phyloP scores from a whole-genome alignment of 2,329 filamentous ascomycete species.

The Alternaria arbusti region DNA sequence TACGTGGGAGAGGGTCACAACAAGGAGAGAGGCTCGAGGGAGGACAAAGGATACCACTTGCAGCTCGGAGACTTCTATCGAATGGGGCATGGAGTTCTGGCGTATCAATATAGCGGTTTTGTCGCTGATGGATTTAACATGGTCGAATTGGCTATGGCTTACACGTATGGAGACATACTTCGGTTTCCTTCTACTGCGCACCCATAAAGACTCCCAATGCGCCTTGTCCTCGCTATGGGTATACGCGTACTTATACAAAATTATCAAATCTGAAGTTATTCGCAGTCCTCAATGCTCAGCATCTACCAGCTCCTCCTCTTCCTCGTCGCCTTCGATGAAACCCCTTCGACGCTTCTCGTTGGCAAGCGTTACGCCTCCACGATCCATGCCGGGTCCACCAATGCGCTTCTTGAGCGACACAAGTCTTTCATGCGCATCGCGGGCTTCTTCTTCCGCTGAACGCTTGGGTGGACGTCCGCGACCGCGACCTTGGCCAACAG shows the following conservation, averaged over 20 bases:
- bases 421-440: constrained; percentile 54
- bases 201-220: neutral
- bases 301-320: constrained; percentile 53
- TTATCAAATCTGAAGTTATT: neutral
- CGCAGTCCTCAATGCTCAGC: constrained; percentile 26
- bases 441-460: constrained; percentile 53
- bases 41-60: neutral
- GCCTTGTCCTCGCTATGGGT: constrained; percentile 3
- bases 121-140: neutral
- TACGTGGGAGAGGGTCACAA: neutral
- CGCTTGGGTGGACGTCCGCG: constrained; percentile 40
- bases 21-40: neutral
- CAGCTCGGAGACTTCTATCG: neutral
- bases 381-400: constrained; percentile 60
- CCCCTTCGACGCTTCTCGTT: constrained; percentile 58
- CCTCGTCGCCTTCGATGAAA: constrained; percentile 59
- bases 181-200: neutral
- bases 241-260: constrained; percentile 12
- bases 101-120: neutral
- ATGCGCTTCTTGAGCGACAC: constrained; percentile 58
- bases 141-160: neutral
- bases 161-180: neutral
- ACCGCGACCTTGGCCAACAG: constrained; percentile 33
- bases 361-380: constrained; percentile 60
- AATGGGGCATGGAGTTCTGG: constrained; percentile 10